Evolutionary conservation across 2,329 filamentous ascomycete genomes (phyloP).

Genomic region (Chaetomiaceae sp.): DNA sequence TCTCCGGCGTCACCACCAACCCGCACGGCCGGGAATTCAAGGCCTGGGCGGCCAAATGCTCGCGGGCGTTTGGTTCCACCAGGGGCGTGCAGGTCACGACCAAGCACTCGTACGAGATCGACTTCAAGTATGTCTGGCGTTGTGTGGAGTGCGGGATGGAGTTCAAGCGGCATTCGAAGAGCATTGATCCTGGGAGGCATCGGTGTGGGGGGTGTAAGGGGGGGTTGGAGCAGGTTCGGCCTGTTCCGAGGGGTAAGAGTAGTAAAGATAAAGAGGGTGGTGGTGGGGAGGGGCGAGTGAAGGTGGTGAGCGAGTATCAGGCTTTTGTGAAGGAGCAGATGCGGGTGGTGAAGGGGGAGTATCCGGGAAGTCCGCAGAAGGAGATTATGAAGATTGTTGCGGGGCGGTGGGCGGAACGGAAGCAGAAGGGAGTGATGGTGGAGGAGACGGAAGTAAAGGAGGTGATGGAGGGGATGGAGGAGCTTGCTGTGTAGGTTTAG

Average conservation of each 20-base stretch:
- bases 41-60: constrained; percentile 58
- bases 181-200: constrained; percentile 68
- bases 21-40: constrained; percentile 87
- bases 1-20: constrained; percentile 67
- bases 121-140: constrained; percentile 87
- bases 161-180: constrained; percentile 81
- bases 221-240: constrained; percentile 71
- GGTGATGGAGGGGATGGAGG: neutral
- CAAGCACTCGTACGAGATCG: constrained; percentile 83
- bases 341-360: constrained; percentile 51
- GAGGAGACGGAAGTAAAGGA: no score
- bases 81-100: constrained; percentile 76
- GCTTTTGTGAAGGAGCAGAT: constrained; percentile 64
- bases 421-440: constrained; percentile 19
- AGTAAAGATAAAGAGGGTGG: constrained; percentile 19
- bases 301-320: constrained; percentile 42
- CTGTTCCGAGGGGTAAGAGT: constrained; percentile 54
- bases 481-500: neutral
- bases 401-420: constrained; percentile 53
- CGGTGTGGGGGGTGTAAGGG: constrained; percentile 74
- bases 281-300: constrained; percentile 23
- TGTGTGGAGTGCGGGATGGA: constrained; percentile 65
- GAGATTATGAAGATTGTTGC: constrained; percentile 66
- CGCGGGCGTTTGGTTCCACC: constrained; percentile 48
- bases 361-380: constrained; percentile 57